A percentile compares a stretch with the other conserved stretches of the same genome.
Evolutionary conservation across 768 basidiomycete genomes (phyloP).

Genomic region (Tulasnella sp.): DNA sequence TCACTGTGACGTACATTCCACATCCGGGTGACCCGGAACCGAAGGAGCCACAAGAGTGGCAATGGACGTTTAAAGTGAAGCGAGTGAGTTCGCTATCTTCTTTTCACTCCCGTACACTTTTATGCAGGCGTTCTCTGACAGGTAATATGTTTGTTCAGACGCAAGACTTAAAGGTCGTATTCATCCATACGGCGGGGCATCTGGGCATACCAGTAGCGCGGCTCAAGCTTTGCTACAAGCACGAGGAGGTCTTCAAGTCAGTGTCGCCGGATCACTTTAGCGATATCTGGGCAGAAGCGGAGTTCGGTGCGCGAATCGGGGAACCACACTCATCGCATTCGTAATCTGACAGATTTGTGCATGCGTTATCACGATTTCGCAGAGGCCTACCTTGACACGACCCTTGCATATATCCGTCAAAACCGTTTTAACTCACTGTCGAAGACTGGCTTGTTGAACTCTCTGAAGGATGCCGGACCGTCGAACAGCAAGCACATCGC

Average conservation of each 20-base stretch:
- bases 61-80: conserved; percentile 9
- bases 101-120: too few species aligned
- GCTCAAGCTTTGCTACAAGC: conserved; percentile 4
- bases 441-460: not conserved
- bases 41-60: not conserved
- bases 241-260: conserved; percentile 2
- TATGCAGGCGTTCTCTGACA: too few species aligned
- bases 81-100: not conserved
- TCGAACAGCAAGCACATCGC: not conserved
- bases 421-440: not conserved
- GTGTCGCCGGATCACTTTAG: not conserved
- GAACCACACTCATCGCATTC: not conserved
- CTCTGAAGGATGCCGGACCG: not conserved
- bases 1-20: not conserved
- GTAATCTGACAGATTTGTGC: not conserved
- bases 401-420: not conserved
- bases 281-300: conserved; percentile 6
- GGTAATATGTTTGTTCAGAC: not conserved
- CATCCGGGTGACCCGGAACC: not conserved
- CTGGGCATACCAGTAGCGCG: not conserved
- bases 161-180: conserved; percentile 3
- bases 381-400: conserved; percentile 12
- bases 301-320: not conserved
- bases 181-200: not conserved
- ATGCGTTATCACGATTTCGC: not conserved